A percentile compares a stretch with the other conserved stretches of the same genome.
phyloP scores from a whole-genome alignment of 23 red algal species.

The Gracilariopsis chorda region DNA sequence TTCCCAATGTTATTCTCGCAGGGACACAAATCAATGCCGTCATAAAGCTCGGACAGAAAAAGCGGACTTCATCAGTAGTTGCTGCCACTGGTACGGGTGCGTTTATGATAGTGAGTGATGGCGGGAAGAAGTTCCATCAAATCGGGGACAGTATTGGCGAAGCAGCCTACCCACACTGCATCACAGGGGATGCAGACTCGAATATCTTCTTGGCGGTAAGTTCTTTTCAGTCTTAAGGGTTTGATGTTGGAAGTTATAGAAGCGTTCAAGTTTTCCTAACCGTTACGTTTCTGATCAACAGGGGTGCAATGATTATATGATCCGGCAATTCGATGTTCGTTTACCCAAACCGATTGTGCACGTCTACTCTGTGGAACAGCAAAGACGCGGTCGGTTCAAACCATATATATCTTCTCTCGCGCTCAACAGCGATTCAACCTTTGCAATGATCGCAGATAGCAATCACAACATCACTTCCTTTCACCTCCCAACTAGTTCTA shows the following conservation, averaged over 20 bases:
- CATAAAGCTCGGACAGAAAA: background rate
- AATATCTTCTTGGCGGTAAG: background rate
- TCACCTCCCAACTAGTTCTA: constrained; percentile 27
- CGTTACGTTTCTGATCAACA: background rate
- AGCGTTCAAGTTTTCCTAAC: background rate
- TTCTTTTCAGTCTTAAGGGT: background rate
- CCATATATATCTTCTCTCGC: constrained; percentile 30
- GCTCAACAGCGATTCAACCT: background rate
- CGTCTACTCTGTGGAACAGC: background rate
- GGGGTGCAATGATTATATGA: constrained; percentile 19
- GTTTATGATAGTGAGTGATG: background rate
- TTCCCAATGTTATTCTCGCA: background rate
- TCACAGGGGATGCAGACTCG: background rate
- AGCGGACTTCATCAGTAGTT: background rate
- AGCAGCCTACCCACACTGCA: constrained; percentile 9
- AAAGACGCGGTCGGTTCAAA: background rate
- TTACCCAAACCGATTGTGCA: background rate
- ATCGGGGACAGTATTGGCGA: background rate
- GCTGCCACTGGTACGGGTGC: background rate
- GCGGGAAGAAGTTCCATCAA: constrained; percentile 4
- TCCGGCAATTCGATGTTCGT: constrained; percentile 7
- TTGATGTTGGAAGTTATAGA: too few species aligned
- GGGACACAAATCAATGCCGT: background rate
- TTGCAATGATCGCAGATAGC: constrained; percentile 25
- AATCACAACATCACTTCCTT: constrained; percentile 20